Evolutionary conservation across 495 filamentous ascomycete genomes (phyloP), one percentile per base, ranked within the genome.

Genomic region (Penicillium bialowiezense): DNA sequence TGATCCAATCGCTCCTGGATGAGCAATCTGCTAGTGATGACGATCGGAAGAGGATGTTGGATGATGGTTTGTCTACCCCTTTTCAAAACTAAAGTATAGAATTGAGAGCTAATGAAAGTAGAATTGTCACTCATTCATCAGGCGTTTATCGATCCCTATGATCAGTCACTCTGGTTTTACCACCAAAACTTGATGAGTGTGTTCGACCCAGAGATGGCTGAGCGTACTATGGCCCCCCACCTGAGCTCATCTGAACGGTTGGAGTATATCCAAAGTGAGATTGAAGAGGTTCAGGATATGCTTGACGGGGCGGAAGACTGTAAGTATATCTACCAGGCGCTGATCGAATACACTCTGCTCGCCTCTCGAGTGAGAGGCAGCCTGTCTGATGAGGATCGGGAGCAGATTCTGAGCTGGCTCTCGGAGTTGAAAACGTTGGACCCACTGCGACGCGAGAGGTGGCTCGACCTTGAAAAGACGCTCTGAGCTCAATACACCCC

Each of bases 151-250:
- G 92, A 95, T 55, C 88, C 91, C 5, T 86, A 90, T 50, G 90
- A 96, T 62, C 91, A 96, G 57, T 91, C 89, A 8, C 71, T 96
- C 12, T 99, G 95, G 95, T 96, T 91, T 65, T 99, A 97, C 64
- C 89, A 97, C 59, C 84, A 88, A 49, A 92, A 81, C 60, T 64
- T 96, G 48, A 84, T 96, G 69, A 79, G 69, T 53, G 79, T 68
- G 3, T 75, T 85, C 71, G 63, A 86, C 72, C 70, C 73, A 65
- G 43, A 71, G 65, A 50, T 69, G 44, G 58, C 70, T 46, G 35
- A 54, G n/a, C 63, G 63, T n/a, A 80, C 79, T 15, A 84, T 91
- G 63, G 74, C 78, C 15, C 79, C 85, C 2, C 71, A 83, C 50
- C 68, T 92, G 33, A 76, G 78, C 37, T 50, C 70, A 15, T 67